Evolutionary conservation across 2,329 filamentous ascomycete species (phyloP), one percentile per base, ranked within the genome.

Genomic region (Arthrobotrys iridis): DNA sequence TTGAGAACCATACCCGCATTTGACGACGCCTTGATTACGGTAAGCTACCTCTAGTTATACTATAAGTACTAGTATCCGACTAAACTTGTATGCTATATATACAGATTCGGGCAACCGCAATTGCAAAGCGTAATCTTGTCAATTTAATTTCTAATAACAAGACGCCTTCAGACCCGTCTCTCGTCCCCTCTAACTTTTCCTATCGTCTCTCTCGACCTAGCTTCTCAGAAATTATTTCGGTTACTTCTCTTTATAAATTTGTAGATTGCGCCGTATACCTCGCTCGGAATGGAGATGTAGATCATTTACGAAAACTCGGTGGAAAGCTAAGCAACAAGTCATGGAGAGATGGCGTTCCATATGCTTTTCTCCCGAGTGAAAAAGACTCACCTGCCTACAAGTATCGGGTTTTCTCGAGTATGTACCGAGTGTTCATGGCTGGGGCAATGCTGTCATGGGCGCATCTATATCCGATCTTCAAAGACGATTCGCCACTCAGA

Each of bases 21-120:
- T 15, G 62, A 57, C 10, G 48, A 66, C 20, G 62, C 62, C 8
- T 33, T 66, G 1, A 57, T 66, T 30, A 55, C 48, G 13, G 62
- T 66, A 43, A 13, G 46, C n/a, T 55, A 18, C 15, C 8, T 15
- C n/a, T 10, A 28, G n/a, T n/a, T n/a, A n/a, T n/a, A n/a, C n/a
- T n/a, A n/a, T n/a, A n/a, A n/a, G n/a, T n/a, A n/a, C n/a, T n/a
- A n/a, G n/a, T n/a, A n/a, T n/a, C n/a, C n/a, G n/a, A n/a, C n/a
- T n/a, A n/a, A n/a, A n/a, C n/a, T n/a, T n/a, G n/a, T n/a, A n/a
- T n/a, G n/a, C n/a, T n/a, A n/a, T n/a, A n/a, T n/a, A n/a, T n/a
- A 48, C 6, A 62, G 58, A 41, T 62, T 30, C 58, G 41, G n/a
- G 58, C 26, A 48, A 62, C 58, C 1, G 58, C 28, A 7, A 15